Percentiles rank a stretch among this genome's conserved stretches.
Conservation (phyloP, 805 yeast species). For the Metschnikowia lochheadii region DNA sequence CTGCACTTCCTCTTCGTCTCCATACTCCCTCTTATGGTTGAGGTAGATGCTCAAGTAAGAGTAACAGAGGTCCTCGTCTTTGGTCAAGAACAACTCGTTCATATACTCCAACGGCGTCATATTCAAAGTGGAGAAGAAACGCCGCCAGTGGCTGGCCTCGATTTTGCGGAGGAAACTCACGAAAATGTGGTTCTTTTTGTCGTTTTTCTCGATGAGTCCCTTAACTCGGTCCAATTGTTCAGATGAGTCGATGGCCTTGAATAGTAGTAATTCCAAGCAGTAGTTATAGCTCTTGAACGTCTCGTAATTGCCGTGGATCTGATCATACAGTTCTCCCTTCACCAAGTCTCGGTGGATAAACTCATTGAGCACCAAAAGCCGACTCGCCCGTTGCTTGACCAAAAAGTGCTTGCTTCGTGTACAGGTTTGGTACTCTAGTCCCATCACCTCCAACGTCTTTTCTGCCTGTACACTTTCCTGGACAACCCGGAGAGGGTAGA, state of each 20-base stretch:
- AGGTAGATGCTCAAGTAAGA: constrained; percentile 50
- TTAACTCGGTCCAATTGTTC: constrained; percentile 13
- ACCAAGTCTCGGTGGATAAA: constrained; percentile 45
- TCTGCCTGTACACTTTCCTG: constrained; percentile 3
- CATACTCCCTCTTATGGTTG: constrained; percentile 41
- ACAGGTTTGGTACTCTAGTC: constrained; percentile 35
- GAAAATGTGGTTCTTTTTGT: constrained; percentile 31
- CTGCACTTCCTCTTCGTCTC: constrained; percentile 3
- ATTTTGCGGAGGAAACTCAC: constrained; percentile 57
- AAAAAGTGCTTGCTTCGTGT: constrained; percentile 27
- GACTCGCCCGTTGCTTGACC: constrained; percentile 31
- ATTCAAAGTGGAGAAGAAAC: constrained; percentile 40
- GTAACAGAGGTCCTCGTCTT: constrained; percentile 46
- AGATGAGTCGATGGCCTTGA: constrained; percentile 22
- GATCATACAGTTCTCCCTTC: constrained; percentile 15
- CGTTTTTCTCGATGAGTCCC: constrained; percentile 17
- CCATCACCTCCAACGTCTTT: constrained; percentile 35
- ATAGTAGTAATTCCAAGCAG: constrained; percentile 47
- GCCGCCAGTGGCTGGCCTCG: constrained; percentile 51
- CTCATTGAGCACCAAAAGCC: constrained; percentile 42
- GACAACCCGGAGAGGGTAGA: constrained; percentile 9
- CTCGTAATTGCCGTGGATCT: constrained; percentile 34
- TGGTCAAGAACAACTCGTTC: constrained; percentile 36
- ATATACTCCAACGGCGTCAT: constrained; percentile 45
- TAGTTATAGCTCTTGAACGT: constrained; percentile 42